Evolutionary conservation across 495 filamentous ascomycete genomes (phyloP).

Genomic region (Tuber borchii): DNA sequence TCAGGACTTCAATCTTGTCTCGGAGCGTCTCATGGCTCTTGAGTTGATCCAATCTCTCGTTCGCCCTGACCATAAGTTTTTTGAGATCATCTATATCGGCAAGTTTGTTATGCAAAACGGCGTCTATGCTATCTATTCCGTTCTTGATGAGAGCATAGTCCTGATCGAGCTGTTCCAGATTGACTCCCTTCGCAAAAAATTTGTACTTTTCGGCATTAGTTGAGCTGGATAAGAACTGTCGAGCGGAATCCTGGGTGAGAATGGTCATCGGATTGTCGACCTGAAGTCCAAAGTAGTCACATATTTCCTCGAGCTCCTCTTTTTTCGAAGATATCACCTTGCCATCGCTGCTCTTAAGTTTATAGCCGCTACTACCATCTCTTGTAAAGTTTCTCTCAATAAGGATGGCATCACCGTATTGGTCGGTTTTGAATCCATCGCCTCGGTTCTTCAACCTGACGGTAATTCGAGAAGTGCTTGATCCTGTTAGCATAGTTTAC

Average conservation of each 20-base stretch:
- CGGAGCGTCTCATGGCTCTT: conserved; percentile 55
- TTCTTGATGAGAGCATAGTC: conserved; percentile 78
- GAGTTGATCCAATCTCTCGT: conserved; percentile 46
- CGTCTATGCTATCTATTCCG: conserved; percentile 61
- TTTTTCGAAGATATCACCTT: conserved; percentile 75
- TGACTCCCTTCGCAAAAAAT: conserved; percentile 92
- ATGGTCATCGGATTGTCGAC: conserved; percentile 97
- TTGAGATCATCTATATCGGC: conserved; percentile 47
- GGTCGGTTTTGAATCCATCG: conserved; percentile 72
- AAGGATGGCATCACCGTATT: conserved; percentile 78
- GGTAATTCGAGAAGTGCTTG: conserved; percentile 51
- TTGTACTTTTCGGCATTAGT: conserved; percentile 82
- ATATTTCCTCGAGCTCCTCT: conserved; percentile 82
- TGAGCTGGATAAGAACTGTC: conserved; percentile 84
- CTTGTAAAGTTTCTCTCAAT: conserved; percentile 83
- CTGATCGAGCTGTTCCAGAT: conserved; percentile 82
- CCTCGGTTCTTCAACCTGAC: conserved; percentile 89
- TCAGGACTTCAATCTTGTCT: conserved; percentile 49
- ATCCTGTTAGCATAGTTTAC: conserved; percentile 19
- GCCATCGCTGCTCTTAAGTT: conserved; percentile 66
- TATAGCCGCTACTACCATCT: conserved; percentile 73
- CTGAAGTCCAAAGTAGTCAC: conserved; percentile 86
- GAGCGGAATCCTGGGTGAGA: conserved; percentile 91
- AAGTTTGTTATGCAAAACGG: conserved; percentile 50
- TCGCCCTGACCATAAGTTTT: conserved; percentile 43